Percentiles rank a stretch among this genome's conserved stretches.
Conservation (phyloP, 2,329 filamentous ascomycete genomes). For the Nemania sp. region DNA sequence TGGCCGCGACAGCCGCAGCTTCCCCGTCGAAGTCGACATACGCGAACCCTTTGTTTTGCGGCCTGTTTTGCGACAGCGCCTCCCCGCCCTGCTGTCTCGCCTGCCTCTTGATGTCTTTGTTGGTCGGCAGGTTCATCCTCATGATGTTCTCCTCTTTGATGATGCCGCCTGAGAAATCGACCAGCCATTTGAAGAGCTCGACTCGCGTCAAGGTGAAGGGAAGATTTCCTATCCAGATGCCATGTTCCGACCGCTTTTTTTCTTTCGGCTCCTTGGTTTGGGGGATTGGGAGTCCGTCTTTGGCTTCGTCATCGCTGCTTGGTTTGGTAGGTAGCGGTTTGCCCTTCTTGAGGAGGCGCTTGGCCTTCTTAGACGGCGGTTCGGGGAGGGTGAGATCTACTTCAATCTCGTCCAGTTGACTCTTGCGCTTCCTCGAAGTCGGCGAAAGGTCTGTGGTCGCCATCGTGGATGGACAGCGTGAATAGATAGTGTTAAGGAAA, state of each 20-base stretch:
- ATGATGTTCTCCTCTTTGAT: slow-evolving; percentile 76
- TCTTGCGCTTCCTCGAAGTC: slow-evolving; percentile 71
- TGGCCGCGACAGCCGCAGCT: slow-evolving; percentile 72
- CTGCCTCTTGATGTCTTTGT: slow-evolving; percentile 45
- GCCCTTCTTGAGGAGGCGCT: slow-evolving; percentile 86
- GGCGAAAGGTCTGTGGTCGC: slow-evolving; percentile 22
- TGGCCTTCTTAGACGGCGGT: slow-evolving; percentile 91
- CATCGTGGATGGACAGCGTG: slow-evolving; percentile 17
- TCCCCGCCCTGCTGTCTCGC: slow-evolving; percentile 32
- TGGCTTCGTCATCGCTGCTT: slow-evolving; percentile 47
- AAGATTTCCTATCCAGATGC: slow-evolving; percentile 95
- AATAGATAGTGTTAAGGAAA: too few species aligned
- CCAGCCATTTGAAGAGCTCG: slow-evolving; percentile 80
- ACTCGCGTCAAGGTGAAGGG: slow-evolving; percentile 78
- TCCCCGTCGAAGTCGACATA: slow-evolving; percentile 88
- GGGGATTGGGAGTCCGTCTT: slow-evolving; percentile 38
- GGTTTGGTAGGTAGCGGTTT: slow-evolving; percentile 59
- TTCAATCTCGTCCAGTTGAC: slow-evolving; percentile 74
- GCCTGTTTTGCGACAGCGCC: slow-evolving; percentile 31
- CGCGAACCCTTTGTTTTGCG: slow-evolving; percentile 89
- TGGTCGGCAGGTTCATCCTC: slow-evolving; percentile 77
- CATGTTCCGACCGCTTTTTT: slow-evolving; percentile 73
- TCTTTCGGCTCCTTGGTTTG: slow-evolving; percentile 48
- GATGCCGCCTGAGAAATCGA: slow-evolving; percentile 68
- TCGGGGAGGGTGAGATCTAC: slow-evolving; percentile 90